Base-by-base conservation (phyloP, 177 flowering plant genomes). In the Telopea speciosissima region DNA sequence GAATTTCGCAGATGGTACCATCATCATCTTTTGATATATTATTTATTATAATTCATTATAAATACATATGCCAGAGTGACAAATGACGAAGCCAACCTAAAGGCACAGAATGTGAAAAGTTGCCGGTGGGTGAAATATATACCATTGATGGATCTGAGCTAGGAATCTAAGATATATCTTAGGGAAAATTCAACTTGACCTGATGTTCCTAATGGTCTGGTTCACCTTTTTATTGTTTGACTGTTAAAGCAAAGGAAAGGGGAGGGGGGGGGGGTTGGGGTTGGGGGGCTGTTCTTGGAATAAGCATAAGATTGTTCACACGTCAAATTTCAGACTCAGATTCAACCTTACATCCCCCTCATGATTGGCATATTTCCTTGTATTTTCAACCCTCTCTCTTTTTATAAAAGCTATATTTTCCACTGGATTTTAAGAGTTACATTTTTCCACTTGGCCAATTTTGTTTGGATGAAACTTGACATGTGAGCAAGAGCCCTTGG, bases 1-100 rank as follows among this genome's bases (percentile, higher is more conserved):
- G 85, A 80, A 73, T 95, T 12, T 76, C 99, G 24, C 77, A 66
- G 16, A 83, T 68, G 97, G 95, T 91, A 90, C 16, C 65, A 16
- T 66, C 17, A 25, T 26, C 17, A 62, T 62, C 17, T 22, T 62
- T 62, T 62, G 24, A 24, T 62, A 24, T 26, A 62, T 24, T n/a
- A 58, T 21, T 19, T n/a, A 58, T 17, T n/a, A 58, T 16, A 5
- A 49, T 16, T 49, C 19, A 2, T 58, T 58, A n/a, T 58, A 58
- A 19, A 19, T 58, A n/a, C 23, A 17, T 58, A 19, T 58, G 61
- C n/a, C 23, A 19, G 61, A n/a, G n/a, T 19, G 9, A 58, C 61
- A n/a, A n/a, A n/a, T 58, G 61, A 25, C 5, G 14, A 16, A 62
- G 65, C 36, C n/a, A 25, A 14, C 61, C 23, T 58, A n/a, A 36